A percentile compares a stretch with the other conserved stretches of the same genome.
Evolutionary conservation across 495 filamentous ascomycete genomes (phyloP).

Genomic region (Schizothecium vesticola): DNA sequence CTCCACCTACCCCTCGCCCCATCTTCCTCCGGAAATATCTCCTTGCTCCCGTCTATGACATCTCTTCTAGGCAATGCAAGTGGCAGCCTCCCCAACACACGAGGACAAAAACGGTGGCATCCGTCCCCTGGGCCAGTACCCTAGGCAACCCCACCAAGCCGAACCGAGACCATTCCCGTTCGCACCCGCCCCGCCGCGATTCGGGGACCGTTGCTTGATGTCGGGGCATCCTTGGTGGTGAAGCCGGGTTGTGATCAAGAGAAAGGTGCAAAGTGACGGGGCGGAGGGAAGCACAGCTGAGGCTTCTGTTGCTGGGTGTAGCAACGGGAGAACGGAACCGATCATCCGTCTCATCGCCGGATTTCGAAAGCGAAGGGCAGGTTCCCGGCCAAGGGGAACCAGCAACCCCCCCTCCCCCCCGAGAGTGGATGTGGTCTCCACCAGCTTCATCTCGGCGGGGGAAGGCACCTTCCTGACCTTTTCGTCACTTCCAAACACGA

Average conservation of each 20-base stretch:
- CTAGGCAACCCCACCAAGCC: not conserved
- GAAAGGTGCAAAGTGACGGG: not conserved
- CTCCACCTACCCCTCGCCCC: no score
- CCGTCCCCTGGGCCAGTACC: no score
- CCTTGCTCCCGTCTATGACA: not conserved
- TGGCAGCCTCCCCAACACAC: not conserved
- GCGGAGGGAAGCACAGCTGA: no score
- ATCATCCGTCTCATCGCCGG: no score
- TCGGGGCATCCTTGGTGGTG: not conserved
- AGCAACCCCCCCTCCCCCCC: no score
- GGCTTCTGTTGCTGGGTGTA: no score
- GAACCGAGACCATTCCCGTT: not conserved
- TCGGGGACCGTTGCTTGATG: not conserved
- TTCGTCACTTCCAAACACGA: conserved; percentile 3
- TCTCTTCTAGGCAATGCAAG: not conserved
- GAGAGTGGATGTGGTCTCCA: not conserved
- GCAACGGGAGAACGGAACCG: no score
- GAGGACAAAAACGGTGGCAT: not conserved
- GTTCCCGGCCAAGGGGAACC: no score
- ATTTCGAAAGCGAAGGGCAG: no score
- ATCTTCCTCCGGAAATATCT: not conserved
- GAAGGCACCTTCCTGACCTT: not conserved
- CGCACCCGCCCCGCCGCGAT: not conserved
- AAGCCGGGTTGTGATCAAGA: not conserved
- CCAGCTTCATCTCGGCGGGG: not conserved